Conservation (phyloP, 768 basidiomycete species). For the Cantharellus anzutake region DNA sequence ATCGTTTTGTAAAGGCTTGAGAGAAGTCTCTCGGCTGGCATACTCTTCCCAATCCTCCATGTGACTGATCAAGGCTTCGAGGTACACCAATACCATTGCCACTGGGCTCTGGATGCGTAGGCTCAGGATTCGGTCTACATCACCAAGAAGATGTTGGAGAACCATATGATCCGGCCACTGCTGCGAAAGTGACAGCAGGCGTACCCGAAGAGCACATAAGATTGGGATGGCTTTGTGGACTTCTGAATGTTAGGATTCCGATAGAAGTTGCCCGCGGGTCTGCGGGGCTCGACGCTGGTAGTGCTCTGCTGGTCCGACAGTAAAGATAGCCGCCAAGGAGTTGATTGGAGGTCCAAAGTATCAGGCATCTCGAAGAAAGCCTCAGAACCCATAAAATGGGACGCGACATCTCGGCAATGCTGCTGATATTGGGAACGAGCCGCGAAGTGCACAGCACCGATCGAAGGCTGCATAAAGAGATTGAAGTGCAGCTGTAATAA, state of each 20-base stretch:
- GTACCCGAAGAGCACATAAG: conserved; percentile 29
- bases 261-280: conserved; percentile 44
- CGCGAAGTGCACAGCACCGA: background rate
- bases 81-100: conserved; percentile 58
- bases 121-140: conserved; percentile 44
- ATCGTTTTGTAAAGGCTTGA: conserved; percentile 43
- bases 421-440: background rate
- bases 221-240: conserved; percentile 37
- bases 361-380: background rate
- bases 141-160: conserved; percentile 59
- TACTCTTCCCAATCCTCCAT: conserved; percentile 95
- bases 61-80: conserved; percentile 73
- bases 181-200: conserved; percentile 36
- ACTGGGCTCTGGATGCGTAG: conserved; percentile 50
- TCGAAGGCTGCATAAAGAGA: background rate
- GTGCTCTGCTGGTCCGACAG: conserved; percentile 4
- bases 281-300: conserved; percentile 17
- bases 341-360: conserved; percentile 2
- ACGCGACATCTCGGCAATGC: background rate
- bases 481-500: background rate
- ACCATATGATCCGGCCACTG: conserved; percentile 99
- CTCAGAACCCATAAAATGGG: background rate
- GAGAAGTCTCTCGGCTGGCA: conserved; percentile 76
- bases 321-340: conserved; percentile 3
- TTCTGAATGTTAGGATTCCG: conserved; percentile 55